Conservation (phyloP, 768 basidiomycete genomes). For the Lactarius akahatsu region DNA sequence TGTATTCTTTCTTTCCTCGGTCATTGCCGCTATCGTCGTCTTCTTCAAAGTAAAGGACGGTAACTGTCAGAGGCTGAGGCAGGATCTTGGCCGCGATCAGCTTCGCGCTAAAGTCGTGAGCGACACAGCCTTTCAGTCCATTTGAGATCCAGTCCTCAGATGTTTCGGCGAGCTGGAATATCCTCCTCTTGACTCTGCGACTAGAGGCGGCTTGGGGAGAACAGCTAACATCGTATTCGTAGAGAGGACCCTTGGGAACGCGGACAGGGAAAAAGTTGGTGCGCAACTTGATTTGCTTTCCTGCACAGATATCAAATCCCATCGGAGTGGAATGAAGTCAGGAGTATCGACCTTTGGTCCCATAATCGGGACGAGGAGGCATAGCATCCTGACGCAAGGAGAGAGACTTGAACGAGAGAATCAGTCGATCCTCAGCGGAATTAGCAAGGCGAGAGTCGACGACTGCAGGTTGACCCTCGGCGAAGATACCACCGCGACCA, state of each 20-base stretch:
- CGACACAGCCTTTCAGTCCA: slow-evolving; percentile 42
- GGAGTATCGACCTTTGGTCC: slow-evolving; percentile 33
- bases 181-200: slow-evolving; percentile 45
- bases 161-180: slow-evolving; percentile 50
- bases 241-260: slow-evolving; percentile 47
- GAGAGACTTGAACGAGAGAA: slow-evolving; percentile 38
- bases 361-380: slow-evolving; percentile 51
- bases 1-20: slow-evolving; percentile 43
- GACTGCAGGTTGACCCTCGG: slow-evolving; percentile 41
- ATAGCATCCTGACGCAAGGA: slow-evolving; percentile 37
- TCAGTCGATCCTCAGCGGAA: slow-evolving; percentile 43
- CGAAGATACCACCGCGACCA: slow-evolving; percentile 41
- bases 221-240: slow-evolving; percentile 50
- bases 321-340: background rate
- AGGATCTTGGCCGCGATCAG: slow-evolving; percentile 44
- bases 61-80: slow-evolving; percentile 44
- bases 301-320: slow-evolving; percentile 28
- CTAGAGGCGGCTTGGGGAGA: slow-evolving; percentile 38
- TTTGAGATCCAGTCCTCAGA: slow-evolving; percentile 43
- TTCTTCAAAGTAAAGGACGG: slow-evolving; percentile 46
- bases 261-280: slow-evolving; percentile 54
- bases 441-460: slow-evolving; percentile 54
- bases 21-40: slow-evolving; percentile 39
- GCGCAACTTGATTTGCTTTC: slow-evolving; percentile 47
- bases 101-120: slow-evolving; percentile 50